Evolutionary conservation across 1,284 basidiomycete genomes (phyloP).

Genomic region (Trichosporon faecale): DNA sequence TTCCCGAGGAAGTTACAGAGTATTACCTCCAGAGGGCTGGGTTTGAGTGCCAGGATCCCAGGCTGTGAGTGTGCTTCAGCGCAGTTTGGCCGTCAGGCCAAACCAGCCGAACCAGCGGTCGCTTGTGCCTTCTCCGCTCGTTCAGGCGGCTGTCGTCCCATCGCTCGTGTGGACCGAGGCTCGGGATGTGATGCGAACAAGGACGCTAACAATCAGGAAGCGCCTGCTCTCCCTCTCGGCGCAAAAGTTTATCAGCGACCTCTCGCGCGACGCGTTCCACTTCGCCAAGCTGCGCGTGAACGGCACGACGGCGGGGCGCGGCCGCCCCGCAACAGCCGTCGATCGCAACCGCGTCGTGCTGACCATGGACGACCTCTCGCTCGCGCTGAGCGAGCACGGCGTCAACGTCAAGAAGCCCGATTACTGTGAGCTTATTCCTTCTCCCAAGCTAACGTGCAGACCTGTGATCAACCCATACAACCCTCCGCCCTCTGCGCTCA

Average conservation of each 20-base stretch:
- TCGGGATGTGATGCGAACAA: not conserved
- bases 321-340: constrained; percentile 49
- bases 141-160: not conserved
- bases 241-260: constrained; percentile 97
- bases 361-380: constrained; percentile 93
- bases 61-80: constrained; percentile 62
- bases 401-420: constrained; percentile 91
- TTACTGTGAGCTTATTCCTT: constrained; percentile 52
- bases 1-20: constrained; percentile 97
- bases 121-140: too few relatives aligned
- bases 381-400: constrained; percentile 91
- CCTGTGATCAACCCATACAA: constrained; percentile 8
- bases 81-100: too few relatives aligned
- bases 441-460: constrained; percentile 15
- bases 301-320: constrained; percentile 52
- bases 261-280: constrained; percentile 94
- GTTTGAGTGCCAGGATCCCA: constrained; percentile 91
- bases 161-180: not conserved
- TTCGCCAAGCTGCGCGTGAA: constrained; percentile 86
- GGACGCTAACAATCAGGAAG: constrained; percentile 60
- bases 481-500: not conserved
- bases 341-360: constrained; percentile 94
- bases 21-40: constrained; percentile 95
- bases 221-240: constrained; percentile 90
- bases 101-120: too few relatives aligned